These are phyloP conservation scores for Lanmaoa rubissima DNA, from an alignment of 768 basidiomycete genomes.

Conservation along the genomic window DNA sequence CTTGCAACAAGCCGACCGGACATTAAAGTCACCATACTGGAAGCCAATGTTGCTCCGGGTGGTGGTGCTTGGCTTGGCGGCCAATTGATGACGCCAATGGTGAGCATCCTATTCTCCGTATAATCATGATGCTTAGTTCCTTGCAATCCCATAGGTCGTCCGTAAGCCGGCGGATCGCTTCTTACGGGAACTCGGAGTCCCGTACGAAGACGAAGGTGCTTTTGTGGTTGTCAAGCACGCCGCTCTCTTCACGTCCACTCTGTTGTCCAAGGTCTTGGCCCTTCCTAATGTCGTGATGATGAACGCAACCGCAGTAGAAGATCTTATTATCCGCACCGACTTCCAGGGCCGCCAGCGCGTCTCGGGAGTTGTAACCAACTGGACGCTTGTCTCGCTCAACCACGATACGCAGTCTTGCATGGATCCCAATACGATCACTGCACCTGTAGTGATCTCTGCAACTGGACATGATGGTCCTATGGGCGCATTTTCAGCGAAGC, in stretches of 20 bases:
- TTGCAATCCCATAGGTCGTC: constrained; percentile 48
- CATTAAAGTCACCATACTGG: constrained; percentile 62
- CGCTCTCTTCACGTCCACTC: constrained; percentile 75
- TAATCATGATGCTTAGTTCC: background rate
- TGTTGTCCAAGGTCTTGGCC: constrained; percentile 67
- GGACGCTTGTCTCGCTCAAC: constrained; percentile 49
- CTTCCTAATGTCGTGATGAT: constrained; percentile 71
- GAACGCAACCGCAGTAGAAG: constrained; percentile 82
- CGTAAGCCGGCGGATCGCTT: constrained; percentile 76
- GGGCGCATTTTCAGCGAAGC: constrained; percentile 80
- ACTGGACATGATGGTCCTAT: constrained; percentile 79
- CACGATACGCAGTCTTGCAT: constrained; percentile 79
- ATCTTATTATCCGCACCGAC: constrained; percentile 66
- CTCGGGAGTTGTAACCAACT: constrained; percentile 55
- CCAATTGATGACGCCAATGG: constrained; percentile 80
- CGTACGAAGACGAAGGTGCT: constrained; percentile 74
- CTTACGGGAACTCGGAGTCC: constrained; percentile 64
- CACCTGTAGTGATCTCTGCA: constrained; percentile 67
- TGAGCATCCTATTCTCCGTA: constrained; percentile 20
- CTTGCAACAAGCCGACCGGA: constrained; percentile 67
- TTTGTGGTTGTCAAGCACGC: constrained; percentile 84
- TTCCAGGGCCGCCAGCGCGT: constrained; percentile 42
- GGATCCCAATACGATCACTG: constrained; percentile 83
- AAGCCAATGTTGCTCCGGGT: constrained; percentile 78
- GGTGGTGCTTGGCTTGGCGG: constrained; percentile 80